Conservation (phyloP, 169 alveolate species). For the Cryptosporidium meleagridis region DNA sequence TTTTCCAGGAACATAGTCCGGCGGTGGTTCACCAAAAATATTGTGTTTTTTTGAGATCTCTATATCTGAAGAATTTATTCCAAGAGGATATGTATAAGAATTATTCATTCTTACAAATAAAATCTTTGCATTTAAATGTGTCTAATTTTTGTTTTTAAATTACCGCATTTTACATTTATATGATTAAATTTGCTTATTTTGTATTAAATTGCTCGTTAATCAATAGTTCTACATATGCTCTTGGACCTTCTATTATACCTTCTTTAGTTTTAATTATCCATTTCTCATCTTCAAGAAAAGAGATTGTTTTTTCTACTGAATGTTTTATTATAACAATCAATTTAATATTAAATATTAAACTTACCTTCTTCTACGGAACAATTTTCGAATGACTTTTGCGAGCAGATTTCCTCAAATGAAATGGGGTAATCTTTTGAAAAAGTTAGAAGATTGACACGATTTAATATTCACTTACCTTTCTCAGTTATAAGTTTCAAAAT, state of each 20-base stretch:
- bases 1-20: conserved; percentile 95
- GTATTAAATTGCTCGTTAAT: neutral
- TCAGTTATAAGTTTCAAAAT: neutral
- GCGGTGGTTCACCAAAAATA: conserved; percentile 95
- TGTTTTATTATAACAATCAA: neutral
- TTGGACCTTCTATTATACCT: conserved; percentile 56
- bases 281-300: conserved; percentile 36
- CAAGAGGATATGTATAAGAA: conserved; percentile 20
- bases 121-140: neutral
- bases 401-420: conserved; percentile 21
- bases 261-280: conserved; percentile 24
- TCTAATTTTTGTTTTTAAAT: neutral
- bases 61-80: neutral
- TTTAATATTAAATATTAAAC: neutral
- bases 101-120: neutral
- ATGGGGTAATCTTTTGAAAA: conserved; percentile 14
- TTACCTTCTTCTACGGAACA: conserved; percentile 15
- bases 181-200: neutral
- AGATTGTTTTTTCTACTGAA: conserved; percentile 10
- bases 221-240: conserved; percentile 55
- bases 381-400: neutral
- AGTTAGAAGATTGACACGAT: neutral
- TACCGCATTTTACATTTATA: neutral
- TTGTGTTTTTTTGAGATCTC: neutral
- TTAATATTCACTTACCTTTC: conserved; percentile 26